Evolutionary conservation across 805 yeast species (phyloP), one percentile per base, ranked within the genome.

Genomic region (Hanseniaspora lindneri): DNA sequence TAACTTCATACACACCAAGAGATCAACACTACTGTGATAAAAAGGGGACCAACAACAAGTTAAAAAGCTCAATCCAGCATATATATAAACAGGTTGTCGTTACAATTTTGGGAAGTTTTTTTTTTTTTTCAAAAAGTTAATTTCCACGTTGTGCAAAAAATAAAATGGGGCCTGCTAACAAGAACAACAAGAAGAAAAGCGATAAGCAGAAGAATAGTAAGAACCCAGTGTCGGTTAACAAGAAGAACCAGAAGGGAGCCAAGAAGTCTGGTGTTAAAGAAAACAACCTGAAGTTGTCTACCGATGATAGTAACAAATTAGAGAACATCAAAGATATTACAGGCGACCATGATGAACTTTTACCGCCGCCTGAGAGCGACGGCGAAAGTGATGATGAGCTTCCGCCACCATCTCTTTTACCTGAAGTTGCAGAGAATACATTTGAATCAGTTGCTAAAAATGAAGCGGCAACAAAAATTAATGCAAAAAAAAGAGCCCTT

Each of bases 381-480:
- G 34, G 40, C n/a, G 50, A 42, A 17, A 40, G 37, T 11, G 53
- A 53, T 28, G 23, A 30, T 29, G 54, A 59, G 19, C 60, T 67
- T 19, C 66, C 67, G 11, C 70, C 67, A 16, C 65, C 69, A 11
- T 64, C 66, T 16, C 59, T 62, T 35, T 55, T 62, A 19, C 35
- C 48, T 37, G 52, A 49, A 24, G 44, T 47, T 17, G 54, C 47
- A 17, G 41, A 20, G 9, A 27, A 23, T 14, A 49, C 11, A 3
- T 51, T 53, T 55, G 21, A 52, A 55, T 14, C 54, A 53, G n/a
- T 51, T 51, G 19, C 42, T n/a, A 17, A 19, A 16, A 32, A 10
- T 41, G 32, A 19, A n/a, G 23, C 30, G 27, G 35, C 40, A 27
- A 13, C 41, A 27, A 23, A 55, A 17, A 52, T 54, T 16, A 32